Conservation (phyloP, 1,284 basidiomycete genomes). For the Trametes versicolor region DNA sequence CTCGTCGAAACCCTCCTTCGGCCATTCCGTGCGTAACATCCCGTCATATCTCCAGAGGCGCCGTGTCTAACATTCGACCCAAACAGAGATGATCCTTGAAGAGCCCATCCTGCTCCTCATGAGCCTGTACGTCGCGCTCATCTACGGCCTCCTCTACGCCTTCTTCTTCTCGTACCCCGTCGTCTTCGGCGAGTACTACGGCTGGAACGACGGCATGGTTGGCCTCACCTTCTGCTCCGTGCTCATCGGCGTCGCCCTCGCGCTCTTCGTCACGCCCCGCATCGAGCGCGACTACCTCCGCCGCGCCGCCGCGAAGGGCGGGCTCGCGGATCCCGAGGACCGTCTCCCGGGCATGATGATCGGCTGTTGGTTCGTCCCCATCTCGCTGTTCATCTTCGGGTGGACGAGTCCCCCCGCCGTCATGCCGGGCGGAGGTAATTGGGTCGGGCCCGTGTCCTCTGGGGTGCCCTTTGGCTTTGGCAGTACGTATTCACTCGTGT, state of each 20-base stretch:
- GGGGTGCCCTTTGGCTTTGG: conserved; percentile 61
- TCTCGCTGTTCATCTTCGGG: conserved; percentile 53
- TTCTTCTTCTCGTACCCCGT: conserved; percentile 71
- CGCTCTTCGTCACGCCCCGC: conserved; percentile 56
- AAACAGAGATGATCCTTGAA: conserved; percentile 63
- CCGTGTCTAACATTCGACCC: background rate
- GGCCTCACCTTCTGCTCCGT: conserved; percentile 81
- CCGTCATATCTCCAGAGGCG: background rate
- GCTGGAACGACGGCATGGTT: conserved; percentile 64
- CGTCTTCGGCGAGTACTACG: conserved; percentile 59
- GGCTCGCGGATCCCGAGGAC: conserved; percentile 60
- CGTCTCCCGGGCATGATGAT: conserved; percentile 57
- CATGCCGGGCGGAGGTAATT: conserved; percentile 45
- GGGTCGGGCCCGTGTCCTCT: conserved; percentile 58
- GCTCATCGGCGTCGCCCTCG: conserved; percentile 69
- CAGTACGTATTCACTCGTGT: conserved; percentile 35
- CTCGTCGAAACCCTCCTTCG: conserved; percentile 47
- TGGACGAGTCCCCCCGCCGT: conserved; percentile 48
- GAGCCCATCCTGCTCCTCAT: conserved; percentile 77
- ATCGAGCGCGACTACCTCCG: conserved; percentile 47
- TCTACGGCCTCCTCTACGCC: conserved; percentile 69
- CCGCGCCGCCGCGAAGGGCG: conserved; percentile 53
- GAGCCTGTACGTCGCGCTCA: conserved; percentile 73
- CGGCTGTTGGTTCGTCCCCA: conserved; percentile 58
- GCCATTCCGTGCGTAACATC: conserved; percentile 54